phyloP scores from a whole-genome alignment of 106 monocot genomes.

The Dendrobium huoshanense region DNA sequence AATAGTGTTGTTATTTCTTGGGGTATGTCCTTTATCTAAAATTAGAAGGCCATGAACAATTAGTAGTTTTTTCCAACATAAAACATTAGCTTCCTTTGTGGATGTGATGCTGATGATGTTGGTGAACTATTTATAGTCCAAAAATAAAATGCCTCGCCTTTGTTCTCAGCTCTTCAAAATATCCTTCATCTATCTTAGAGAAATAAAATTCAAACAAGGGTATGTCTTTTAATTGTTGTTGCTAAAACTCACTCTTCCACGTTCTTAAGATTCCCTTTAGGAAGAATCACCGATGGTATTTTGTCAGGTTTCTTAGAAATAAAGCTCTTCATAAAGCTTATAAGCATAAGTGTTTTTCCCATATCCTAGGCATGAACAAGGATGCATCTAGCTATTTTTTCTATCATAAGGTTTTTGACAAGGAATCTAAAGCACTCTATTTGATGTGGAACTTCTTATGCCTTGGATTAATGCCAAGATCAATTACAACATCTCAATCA shows the following conservation, averaged over 20 bases:
- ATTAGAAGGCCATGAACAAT: constrained; percentile 71
- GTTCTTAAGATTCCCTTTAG: constrained; percentile 70
- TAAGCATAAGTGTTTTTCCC: constrained; percentile 93
- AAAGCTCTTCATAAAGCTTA: constrained; percentile 95
- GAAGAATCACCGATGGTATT: constrained; percentile 72
- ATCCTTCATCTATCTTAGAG: constrained; percentile 58
- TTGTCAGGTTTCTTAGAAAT: constrained; percentile 57
- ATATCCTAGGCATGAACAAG: constrained; percentile 90
- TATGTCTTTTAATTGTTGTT: constrained; percentile 82
- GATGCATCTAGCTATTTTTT: constrained; percentile 85
- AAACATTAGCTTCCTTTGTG: constrained; percentile 23
- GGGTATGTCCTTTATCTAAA: constrained; percentile 90
- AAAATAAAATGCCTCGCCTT: constrained; percentile 53
- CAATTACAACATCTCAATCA: constrained; percentile 18
- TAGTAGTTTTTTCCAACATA: constrained; percentile 64
- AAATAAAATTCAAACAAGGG: constrained; percentile 83
- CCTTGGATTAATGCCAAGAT: constrained; percentile 72
- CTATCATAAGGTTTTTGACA: constrained; percentile 65
- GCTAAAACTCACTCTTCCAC: constrained; percentile 80
- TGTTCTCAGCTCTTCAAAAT: constrained; percentile 67
- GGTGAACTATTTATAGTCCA: constrained; percentile 65
- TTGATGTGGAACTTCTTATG: constrained; percentile 75
- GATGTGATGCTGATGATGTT: constrained; percentile 41
- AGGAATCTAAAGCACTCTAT: constrained; percentile 83
- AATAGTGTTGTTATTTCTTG: constrained; percentile 66